Conservation (phyloP, 805 yeast genomes). For the Candida verbasci region DNA sequence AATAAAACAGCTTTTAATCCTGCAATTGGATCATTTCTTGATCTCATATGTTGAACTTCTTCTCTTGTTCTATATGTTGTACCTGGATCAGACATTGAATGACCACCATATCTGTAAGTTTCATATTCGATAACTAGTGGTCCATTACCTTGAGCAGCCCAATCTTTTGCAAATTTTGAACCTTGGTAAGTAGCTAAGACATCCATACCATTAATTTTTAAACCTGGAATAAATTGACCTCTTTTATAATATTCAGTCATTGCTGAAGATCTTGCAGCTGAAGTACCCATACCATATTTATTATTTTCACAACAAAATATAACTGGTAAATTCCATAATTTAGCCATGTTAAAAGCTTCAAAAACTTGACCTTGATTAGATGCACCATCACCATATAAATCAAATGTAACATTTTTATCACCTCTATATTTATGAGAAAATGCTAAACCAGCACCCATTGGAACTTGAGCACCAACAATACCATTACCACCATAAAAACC, state of each 20-base stretch:
- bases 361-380: conserved; percentile 99
- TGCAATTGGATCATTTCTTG: conserved; percentile 95
- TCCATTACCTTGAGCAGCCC: conserved; percentile 90
- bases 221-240: conserved; percentile 99
- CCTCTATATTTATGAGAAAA: conserved; percentile 94
- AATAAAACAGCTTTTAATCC: conserved; percentile 86
- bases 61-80: conserved; percentile 99
- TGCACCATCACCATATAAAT: conserved; percentile 98
- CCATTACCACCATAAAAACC: conserved; percentile 99
- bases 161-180: conserved; percentile 94
- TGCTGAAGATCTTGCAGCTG: conserved; percentile 96
- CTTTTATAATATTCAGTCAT: conserved; percentile 96
- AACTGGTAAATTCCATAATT: conserved; percentile 94
- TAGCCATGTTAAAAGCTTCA: conserved; percentile 98
- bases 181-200: conserved; percentile 93
- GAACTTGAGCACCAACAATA: conserved; percentile 99
- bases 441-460: conserved; percentile 97
- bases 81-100: conserved; percentile 99
- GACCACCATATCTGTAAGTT: conserved; percentile 99
- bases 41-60: conserved; percentile 99
- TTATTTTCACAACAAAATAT: conserved; percentile 97
- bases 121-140: conserved; percentile 95
- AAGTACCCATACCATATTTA: conserved; percentile 99
- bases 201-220: conserved; percentile 98
- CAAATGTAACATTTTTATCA: conserved; percentile 73